phyloP scores from a whole-genome alignment of 75 land plant species.

The Ceratopteris richardii region DNA sequence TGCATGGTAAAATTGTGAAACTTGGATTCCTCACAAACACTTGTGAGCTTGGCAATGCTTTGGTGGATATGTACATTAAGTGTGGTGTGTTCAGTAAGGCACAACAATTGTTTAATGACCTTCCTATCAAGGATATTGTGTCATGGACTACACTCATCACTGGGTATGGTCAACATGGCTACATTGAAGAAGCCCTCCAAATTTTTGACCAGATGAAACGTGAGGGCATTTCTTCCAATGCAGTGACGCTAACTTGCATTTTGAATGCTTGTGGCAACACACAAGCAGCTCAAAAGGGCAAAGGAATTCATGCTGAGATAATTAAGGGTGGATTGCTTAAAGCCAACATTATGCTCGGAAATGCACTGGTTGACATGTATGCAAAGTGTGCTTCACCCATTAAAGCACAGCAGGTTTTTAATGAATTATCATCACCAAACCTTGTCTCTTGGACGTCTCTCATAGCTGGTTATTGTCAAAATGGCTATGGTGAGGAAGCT shows the following conservation, averaged over 20 bases:
- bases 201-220: constrained; percentile 30
- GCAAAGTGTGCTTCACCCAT: constrained; percentile 42
- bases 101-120: constrained; percentile 31
- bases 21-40: no score
- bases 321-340: constrained; percentile 14
- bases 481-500: no score
- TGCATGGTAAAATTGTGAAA: no score
- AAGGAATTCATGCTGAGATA: constrained; percentile 40
- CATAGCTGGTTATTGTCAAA: no score
- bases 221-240: constrained; percentile 33
- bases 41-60: no score
- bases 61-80: no score
- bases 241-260: constrained; percentile 37
- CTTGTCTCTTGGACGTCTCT: not conserved
- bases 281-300: constrained; percentile 28
- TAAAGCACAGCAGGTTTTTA: constrained; percentile 45
- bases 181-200: constrained; percentile 33
- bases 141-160: constrained; percentile 33
- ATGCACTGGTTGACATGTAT: constrained; percentile 59
- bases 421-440: constrained; percentile 27
- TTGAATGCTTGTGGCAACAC: constrained; percentile 48
- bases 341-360: constrained; percentile 41
- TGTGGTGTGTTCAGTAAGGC: not conserved
- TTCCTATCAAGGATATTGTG: constrained; percentile 26
- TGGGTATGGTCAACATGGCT: constrained; percentile 41